These are phyloP conservation scores for Botrytis fabae DNA, from an alignment of 2,329 filamentous ascomycete species.

Conservation along the genomic window DNA sequence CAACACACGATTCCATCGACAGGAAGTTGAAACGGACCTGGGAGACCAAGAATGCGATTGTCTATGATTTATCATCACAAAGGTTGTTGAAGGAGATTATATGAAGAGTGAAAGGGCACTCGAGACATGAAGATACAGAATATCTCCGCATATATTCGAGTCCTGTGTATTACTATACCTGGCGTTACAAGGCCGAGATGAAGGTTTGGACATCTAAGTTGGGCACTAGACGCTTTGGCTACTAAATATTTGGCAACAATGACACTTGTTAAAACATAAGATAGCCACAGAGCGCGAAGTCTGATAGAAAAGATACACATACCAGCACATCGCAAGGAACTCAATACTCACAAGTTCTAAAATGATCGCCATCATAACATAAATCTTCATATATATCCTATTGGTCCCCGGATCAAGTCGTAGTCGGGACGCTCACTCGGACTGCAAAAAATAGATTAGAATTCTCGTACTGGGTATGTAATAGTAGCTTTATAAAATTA, in stretches of 20 bases:
- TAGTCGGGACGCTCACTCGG: not conserved
- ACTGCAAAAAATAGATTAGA: not conserved
- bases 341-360: not conserved
- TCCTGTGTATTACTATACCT: not conserved
- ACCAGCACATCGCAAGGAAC: not conserved
- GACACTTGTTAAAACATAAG: not conserved
- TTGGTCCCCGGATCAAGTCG: not conserved
- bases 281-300: not conserved
- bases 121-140: not conserved
- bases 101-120: not conserved
- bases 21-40: slow-evolving; percentile 11
- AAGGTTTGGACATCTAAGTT: not conserved
- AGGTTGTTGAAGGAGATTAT: not conserved
- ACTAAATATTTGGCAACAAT: slow-evolving; percentile 1
- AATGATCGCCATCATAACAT: not conserved
- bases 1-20: not conserved
- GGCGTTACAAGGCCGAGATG: not conserved
- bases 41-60: slow-evolving; percentile 4
- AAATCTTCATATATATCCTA: not conserved
- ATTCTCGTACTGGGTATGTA: slow-evolving; percentile 2
- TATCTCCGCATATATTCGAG: not conserved
- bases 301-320: not conserved
- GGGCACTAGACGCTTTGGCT: not conserved
- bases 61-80: slow-evolving; percentile 16
- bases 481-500: not conserved